Conservation (phyloP, 2,329 filamentous ascomycete species). For the Neospermospora avenae region DNA sequence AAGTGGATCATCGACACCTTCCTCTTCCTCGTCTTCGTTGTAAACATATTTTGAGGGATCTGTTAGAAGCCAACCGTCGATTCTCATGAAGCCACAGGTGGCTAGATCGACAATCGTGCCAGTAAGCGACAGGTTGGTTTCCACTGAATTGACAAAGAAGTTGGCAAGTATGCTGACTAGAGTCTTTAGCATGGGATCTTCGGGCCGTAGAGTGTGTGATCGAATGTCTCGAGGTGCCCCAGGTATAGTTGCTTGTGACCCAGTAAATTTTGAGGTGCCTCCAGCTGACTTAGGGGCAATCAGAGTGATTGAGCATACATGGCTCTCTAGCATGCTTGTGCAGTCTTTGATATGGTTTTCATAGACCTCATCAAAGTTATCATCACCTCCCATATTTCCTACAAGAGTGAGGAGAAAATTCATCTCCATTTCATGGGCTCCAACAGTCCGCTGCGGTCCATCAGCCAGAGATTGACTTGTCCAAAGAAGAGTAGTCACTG, state of each 20-base stretch:
- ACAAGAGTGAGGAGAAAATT: conserved; percentile 69
- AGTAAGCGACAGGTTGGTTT: conserved; percentile 85
- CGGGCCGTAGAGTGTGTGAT: conserved; percentile 58
- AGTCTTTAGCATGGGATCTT: conserved; percentile 62
- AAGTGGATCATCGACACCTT: conserved; percentile 39
- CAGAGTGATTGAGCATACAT: conserved; percentile 69
- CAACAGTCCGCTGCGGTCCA: conserved; percentile 61
- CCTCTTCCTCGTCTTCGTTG: conserved; percentile 42
- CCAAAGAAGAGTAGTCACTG: conserved; percentile 71
- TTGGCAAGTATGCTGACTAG: conserved; percentile 68
- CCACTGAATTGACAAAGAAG: conserved; percentile 87
- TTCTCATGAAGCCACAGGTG: conserved; percentile 76
- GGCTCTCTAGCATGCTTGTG: conserved; percentile 64
- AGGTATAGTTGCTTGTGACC: conserved; percentile 53
- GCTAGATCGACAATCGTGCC: conserved; percentile 79
- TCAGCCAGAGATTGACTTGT: conserved; percentile 56
- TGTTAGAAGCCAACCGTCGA: conserved; percentile 88
- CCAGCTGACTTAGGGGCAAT: conserved; percentile 58
- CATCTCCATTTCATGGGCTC: conserved; percentile 72
- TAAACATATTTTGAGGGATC: conserved; percentile 64
- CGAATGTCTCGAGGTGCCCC: conserved; percentile 59
- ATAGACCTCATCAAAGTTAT: conserved; percentile 71
- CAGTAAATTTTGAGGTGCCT: conserved; percentile 55
- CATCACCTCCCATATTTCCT: conserved; percentile 63
- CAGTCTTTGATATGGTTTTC: conserved; percentile 69